These are phyloP conservation scores for Uromyces viciae-fabae DNA, from an alignment of 1,284 basidiomycete genomes.

Conservation along the genomic window DNA sequence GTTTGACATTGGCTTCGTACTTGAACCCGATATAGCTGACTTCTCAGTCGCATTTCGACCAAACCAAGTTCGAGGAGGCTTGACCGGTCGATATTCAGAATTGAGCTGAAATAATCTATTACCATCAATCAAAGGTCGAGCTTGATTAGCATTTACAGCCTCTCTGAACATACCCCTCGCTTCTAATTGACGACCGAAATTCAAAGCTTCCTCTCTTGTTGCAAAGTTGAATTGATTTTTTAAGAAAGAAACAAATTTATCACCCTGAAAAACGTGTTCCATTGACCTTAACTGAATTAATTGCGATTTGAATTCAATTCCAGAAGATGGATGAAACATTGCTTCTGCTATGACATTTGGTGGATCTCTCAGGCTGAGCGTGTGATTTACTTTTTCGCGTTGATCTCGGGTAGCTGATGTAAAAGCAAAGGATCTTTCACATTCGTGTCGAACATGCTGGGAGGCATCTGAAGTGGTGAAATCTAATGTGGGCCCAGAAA, in stretches of 20 bases:
- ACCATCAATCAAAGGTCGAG: slow-evolving; percentile 31
- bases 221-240: slow-evolving; percentile 42
- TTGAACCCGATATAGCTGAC: neutral
- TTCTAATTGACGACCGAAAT: slow-evolving; percentile 40
- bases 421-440: slow-evolving; percentile 33
- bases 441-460: slow-evolving; percentile 34
- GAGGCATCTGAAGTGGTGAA: slow-evolving; percentile 37
- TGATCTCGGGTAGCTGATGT: slow-evolving; percentile 10
- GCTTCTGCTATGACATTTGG: slow-evolving; percentile 37
- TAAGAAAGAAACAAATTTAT: slow-evolving; percentile 44
- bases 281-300: slow-evolving; percentile 32
- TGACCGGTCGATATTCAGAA: slow-evolving; percentile 21
- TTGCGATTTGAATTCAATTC: slow-evolving; percentile 42
- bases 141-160: slow-evolving; percentile 14
- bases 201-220: slow-evolving; percentile 38
- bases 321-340: slow-evolving; percentile 40
- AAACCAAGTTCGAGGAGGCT: slow-evolving; percentile 42
- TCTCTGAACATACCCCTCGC: slow-evolving; percentile 39
- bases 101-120: slow-evolving; percentile 41
- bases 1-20: neutral
- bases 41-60: slow-evolving; percentile 15
- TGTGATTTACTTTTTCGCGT: slow-evolving; percentile 21
- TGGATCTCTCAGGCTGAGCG: slow-evolving; percentile 28
- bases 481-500: slow-evolving; percentile 27
- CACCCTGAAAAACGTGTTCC: slow-evolving; percentile 40